Evolutionary conservation across 352 stramenopile genomes (phyloP).

Genomic region (Globisporangium okanoganense): DNA sequence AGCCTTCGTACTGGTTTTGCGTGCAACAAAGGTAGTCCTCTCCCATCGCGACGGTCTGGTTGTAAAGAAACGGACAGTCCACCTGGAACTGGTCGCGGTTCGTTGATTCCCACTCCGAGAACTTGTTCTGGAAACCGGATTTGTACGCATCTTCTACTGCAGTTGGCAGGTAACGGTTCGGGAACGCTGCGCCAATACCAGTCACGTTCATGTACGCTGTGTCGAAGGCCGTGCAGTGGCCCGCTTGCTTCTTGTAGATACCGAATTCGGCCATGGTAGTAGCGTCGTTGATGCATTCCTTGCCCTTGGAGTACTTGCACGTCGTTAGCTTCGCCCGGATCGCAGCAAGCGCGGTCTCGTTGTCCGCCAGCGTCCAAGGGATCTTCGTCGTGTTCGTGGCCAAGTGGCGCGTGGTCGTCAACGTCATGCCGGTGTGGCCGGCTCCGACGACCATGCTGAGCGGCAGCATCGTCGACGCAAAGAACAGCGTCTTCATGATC

Average conservation of each 20-base stretch:
- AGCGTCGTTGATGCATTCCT: constrained; percentile 47
- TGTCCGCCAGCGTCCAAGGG: constrained; percentile 39
- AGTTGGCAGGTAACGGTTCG: constrained; percentile 55
- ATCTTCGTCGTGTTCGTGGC: constrained; percentile 11
- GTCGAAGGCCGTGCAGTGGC: constrained; percentile 49
- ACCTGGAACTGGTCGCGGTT: constrained; percentile 60
- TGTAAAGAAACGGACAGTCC: constrained; percentile 59
- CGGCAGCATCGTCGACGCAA: constrained; percentile 16
- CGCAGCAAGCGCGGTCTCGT: constrained; percentile 24
- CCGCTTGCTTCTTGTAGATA: constrained; percentile 29
- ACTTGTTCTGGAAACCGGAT: constrained; percentile 50
- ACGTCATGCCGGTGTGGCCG: constrained; percentile 2
- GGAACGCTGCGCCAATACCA: constrained; percentile 22
- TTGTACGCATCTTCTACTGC: constrained; percentile 43
- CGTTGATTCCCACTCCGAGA: constrained; percentile 48
- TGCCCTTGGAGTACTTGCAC: constrained; percentile 62
- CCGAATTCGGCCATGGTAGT: constrained; percentile 32
- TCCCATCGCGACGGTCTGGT: constrained; percentile 38
- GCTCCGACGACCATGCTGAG: constrained; percentile 12
- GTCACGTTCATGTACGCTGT: constrained; percentile 41
- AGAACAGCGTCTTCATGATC: constrained; percentile 17
- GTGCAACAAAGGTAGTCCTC: constrained; percentile 62
- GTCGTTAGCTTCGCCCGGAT: constrained; percentile 36
- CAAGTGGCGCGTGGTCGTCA: constrained; percentile 16
- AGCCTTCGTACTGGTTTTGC: constrained; percentile 46